Evolutionary conservation across 306 rosid species (phyloP), one percentile per base, ranked within the genome.

Genomic region (Sophora flavescens): DNA sequence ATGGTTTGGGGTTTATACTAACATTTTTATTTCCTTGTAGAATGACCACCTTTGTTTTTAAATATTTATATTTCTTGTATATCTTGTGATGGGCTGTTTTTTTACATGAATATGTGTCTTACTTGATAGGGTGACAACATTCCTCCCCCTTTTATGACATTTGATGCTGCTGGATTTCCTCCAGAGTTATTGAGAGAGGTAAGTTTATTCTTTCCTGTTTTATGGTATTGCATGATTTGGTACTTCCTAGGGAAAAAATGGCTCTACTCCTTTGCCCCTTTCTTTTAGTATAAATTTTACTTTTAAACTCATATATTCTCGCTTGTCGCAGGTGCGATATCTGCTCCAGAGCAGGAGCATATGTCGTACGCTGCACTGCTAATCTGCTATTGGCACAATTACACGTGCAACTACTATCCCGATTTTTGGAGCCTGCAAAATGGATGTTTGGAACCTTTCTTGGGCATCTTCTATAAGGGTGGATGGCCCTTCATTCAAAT

Each of bases 251-350:
- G 62, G 28, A 80, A 81, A 77, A 66, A 70, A 68, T 81, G 74
- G 86, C 70, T 80, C 82, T 70, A 50, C 77, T 83, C 63, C 72
- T 60, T 86, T 84, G 45, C 28, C 51, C 42, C 73, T 59, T 63
- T 63, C 39, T 56, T 81, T 71, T 68, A 42, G 70, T 70, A 52
- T 66, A 70, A 83, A 72, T 77, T 38, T 80, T 78, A 79, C 82
- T 84, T 91, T 84, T 85, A 80, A 91, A 91, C 97, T 92, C 84
- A 88, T 89, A 36, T 87, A 82, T 85, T 88, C 85, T 93, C 93
- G 77, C 96, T 95, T 95, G 96, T 96, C 97, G 99, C 99, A 96
- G 99, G 97, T 96, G 98, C 99, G 99, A 96, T 96, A 96, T 96
- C 90, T 96, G 99, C 99, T 96, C 99, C 98, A 79, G 98, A 78